Evolutionary conservation across 345 rosid species (phyloP).

Genomic region (Salix viminalis): DNA sequence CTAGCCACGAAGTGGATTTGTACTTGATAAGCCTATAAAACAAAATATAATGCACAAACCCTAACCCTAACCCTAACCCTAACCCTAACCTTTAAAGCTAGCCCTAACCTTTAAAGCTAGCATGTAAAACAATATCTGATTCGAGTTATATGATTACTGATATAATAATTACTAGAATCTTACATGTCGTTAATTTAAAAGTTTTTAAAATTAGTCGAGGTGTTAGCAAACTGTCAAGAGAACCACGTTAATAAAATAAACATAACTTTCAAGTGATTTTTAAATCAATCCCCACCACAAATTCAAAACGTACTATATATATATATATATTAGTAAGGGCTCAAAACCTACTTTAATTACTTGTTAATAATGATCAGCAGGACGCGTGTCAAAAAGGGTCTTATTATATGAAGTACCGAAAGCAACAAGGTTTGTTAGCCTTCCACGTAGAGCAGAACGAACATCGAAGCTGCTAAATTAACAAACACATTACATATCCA

Average conservation of each 20-base stretch:
- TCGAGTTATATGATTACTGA: too few relatives aligned
- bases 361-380: conserved; percentile 10
- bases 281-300: neutral
- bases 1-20: neutral
- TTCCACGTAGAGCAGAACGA: conserved; percentile 22
- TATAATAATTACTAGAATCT: fast-evolving
- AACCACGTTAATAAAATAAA: too few relatives aligned
- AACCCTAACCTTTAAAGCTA: neutral
- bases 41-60: neutral
- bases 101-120: too few relatives aligned
- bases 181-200: too few relatives aligned
- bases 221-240: too few relatives aligned
- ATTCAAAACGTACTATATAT: neutral
- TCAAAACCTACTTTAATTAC: conserved; percentile 14
- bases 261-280: neutral
- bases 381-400: conserved; percentile 24
- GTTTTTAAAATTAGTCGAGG: too few relatives aligned
- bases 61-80: neutral
- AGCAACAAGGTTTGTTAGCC: conserved; percentile 10
- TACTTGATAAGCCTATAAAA: conserved; percentile 8
- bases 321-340: neutral
- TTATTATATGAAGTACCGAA: conserved; percentile 19
- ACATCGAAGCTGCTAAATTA: neutral
- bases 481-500: neutral
- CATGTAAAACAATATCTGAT: too few relatives aligned